Evolutionary conservation across 768 basidiomycete species (phyloP), one percentile per base, ranked within the genome.

Genomic region (Tricholoma matsutake): DNA sequence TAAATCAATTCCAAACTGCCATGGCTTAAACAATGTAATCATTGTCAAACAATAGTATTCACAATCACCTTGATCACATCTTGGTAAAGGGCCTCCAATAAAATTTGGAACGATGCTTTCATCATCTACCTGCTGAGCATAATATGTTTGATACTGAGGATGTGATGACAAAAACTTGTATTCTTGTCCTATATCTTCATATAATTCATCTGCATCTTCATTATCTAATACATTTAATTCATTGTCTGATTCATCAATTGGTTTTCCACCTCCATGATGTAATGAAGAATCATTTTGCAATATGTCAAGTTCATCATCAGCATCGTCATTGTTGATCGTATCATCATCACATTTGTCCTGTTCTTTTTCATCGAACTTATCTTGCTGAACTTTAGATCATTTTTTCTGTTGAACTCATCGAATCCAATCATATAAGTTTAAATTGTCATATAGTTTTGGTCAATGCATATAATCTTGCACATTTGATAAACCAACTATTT

Each of bases 391-490:
- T 58, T 58, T 59, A 55, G 45, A 56, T 63, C 68, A 9, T 43
- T 43, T 43, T 43, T 43, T 43, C 41, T 43, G 25, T 7, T 58
- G 57, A 41, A 54, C 67, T 7, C 31, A 32, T 37, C 65, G 60
- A 10, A 66, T 61, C 72, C 72, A 76, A 7, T 73, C 68, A 65
- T 75, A 74, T 8, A 75, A 43, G 35, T 32, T 58, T 14, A 72
- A 28, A 31, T 64, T 13, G 6, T 63, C 54, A 57, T 68, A 67
- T 11, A 32, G 43, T 2, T n/a, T 13, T 9, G 72, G 68, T 29
- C 73, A 18, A 59, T 71, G 69, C 9, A 68, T 72, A 61, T 78
- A 77, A 59, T 78, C 75, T n/a, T n/a, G n/a, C n/a, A n/a, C n/a
- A n/a, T n/a, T n/a, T n/a, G n/a, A n/a, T n/a, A n/a, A n/a, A n/a